Base-by-base conservation (phyloP, 1,284 basidiomycete genomes). In the Moesziomyces antarcticus region DNA sequence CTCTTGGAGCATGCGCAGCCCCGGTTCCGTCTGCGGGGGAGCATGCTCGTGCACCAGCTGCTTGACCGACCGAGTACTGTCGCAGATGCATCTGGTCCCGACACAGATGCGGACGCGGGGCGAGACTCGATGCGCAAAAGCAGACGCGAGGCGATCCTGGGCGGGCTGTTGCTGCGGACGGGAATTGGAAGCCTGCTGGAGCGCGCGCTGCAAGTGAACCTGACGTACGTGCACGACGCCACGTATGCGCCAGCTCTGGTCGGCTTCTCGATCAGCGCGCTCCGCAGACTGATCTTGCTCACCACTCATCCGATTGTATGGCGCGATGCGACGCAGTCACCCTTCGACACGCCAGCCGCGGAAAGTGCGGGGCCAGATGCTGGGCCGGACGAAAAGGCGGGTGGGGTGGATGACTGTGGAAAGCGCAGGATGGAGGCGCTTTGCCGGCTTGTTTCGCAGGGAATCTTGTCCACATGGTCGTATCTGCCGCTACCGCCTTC, bases 1-100 rank as follows among this genome's bases (percentile, higher is more conserved):
- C 20, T 69, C n/a, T 16, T 69, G 40, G 71, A 73, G 46, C 65
- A 73, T 24, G 44, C 54, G 24, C 51, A 73, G 40, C 71, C 71
- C 10, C 37, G 58, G 3, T 69, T 60, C 35, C 43, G 71, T 22
- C 14, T 69, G 44, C 43, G 48, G 3, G 66, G 66, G 7, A 52
- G 50, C 11, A 3, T 49, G 16, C 4, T 69, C 11, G 49, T 50
- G 1, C 56, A 56, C 21, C 21, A 10, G 9, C 35, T 69, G 10
- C 66, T 70, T 3, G 18, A 18, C 1, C 49, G 48, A 5, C 49
- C 61, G 2, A 56, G 24, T 14, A 8, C 9, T 8, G 55, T n/a
- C 3, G 44, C 30, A 16, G 22, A 47, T 9, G 41, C 3, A 6
- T 10, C 33, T 21, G 33, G 24, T 11, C 1, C 13, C 30, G 10